A percentile compares a stretch with the other conserved stretches of the same genome.
These are phyloP conservation scores for Pythium aphanidermatum DNA, from an alignment of 352 stramenopile genomes.

Conservation along the genomic window DNA sequence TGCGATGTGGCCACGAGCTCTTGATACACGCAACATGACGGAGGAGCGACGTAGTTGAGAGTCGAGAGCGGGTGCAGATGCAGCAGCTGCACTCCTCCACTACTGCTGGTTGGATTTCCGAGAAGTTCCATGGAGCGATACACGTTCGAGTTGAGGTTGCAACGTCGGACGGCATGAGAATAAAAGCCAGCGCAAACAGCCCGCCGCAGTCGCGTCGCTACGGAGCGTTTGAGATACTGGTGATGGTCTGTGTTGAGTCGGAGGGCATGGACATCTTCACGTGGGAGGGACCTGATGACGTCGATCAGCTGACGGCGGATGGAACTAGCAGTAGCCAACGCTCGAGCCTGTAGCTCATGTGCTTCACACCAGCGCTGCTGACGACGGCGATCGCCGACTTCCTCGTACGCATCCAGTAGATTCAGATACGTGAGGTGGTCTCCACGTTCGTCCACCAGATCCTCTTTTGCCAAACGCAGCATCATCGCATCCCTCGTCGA, in stretches of 20 bases:
- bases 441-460: slow-evolving; percentile 41
- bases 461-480: slow-evolving; percentile 30
- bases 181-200: slow-evolving; percentile 57
- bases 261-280: slow-evolving; percentile 23
- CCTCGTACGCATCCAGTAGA: slow-evolving; percentile 38
- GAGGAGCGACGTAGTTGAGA: slow-evolving; percentile 37
- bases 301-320: slow-evolving; percentile 59
- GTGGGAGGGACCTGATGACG: slow-evolving; percentile 32
- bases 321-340: slow-evolving; percentile 42
- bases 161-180: slow-evolving; percentile 50
- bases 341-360: slow-evolving; percentile 38
- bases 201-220: slow-evolving; percentile 13
- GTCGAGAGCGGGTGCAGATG: slow-evolving; percentile 65
- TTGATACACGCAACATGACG: slow-evolving; percentile 58
- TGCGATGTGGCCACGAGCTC: slow-evolving; percentile 71
- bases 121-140: slow-evolving; percentile 31
- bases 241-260: not conserved
- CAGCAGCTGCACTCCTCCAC: slow-evolving; percentile 32
- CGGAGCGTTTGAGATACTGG: not conserved
- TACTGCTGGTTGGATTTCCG: not conserved
- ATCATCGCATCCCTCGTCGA: slow-evolving; percentile 35
- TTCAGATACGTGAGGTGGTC: slow-evolving; percentile 53
- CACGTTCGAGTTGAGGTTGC: slow-evolving; percentile 45
- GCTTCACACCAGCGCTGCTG: slow-evolving; percentile 53
- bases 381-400: slow-evolving; percentile 14